These are phyloP conservation scores for Parvularia atlantis DNA, from an alignment of 78 protist genomes.

Conservation along the genomic window DNA sequence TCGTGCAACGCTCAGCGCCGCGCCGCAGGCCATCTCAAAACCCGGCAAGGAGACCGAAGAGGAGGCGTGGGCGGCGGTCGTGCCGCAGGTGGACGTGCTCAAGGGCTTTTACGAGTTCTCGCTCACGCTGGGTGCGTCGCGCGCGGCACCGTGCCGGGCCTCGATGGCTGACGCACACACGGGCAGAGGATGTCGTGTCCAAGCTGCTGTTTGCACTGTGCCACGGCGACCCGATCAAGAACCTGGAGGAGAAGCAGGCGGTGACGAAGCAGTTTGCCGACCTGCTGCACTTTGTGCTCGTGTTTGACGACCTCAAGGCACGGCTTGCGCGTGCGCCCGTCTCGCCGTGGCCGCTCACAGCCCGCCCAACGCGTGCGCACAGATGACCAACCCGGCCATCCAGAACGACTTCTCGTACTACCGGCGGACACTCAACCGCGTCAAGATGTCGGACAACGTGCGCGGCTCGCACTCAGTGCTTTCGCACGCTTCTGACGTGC, in stretches of 20 bases:
- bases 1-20: not conserved
- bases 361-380: not conserved
- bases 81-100: constrained; percentile 54
- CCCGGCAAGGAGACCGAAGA: constrained; percentile 59
- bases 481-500: not conserved
- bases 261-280: constrained; percentile 73
- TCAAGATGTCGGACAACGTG: constrained; percentile 44
- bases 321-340: no score
- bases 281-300: constrained; percentile 58
- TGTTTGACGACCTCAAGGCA: constrained; percentile 67
- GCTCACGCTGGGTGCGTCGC: constrained; percentile 28
- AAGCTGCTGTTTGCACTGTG: constrained; percentile 61
- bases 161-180: not conserved
- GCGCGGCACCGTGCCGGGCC: not conserved
- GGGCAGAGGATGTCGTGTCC: constrained; percentile 34
- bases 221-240: constrained; percentile 37
- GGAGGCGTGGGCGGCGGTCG: constrained; percentile 58
- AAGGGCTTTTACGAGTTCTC: constrained; percentile 61
- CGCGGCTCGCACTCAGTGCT: not conserved
- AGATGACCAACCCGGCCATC: constrained; percentile 49
- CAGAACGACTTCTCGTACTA: constrained; percentile 74
- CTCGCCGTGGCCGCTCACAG: no score
- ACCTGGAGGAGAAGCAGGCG: constrained; percentile 63
- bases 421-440: constrained; percentile 60
- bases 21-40: constrained; percentile 50